Evolutionary conservation across 2,329 filamentous ascomycete genomes (phyloP).

Genomic region (Aspergillus niger): DNA sequence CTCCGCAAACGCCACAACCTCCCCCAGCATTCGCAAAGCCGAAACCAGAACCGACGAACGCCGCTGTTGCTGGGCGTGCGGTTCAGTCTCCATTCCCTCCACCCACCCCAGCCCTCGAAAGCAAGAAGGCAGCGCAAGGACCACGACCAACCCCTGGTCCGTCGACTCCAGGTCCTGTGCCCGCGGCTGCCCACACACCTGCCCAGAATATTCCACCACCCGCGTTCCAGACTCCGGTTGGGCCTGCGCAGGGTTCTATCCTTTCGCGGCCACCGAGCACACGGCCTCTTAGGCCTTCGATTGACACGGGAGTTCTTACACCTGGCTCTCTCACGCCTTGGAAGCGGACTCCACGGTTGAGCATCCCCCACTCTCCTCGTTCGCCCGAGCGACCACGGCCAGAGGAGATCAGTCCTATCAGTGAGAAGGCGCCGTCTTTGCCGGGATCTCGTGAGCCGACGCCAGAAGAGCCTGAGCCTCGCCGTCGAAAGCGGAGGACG

Average conservation of each 20-base stretch:
- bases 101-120: constrained; percentile 19
- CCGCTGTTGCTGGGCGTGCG: constrained; percentile 22
- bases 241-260: constrained; percentile 26
- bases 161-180: constrained; percentile 29
- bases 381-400: constrained; percentile 45
- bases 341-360: constrained; percentile 42
- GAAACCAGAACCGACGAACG: constrained; percentile 19
- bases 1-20: constrained; percentile 34
- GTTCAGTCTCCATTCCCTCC: constrained; percentile 23
- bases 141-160: constrained; percentile 26
- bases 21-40: constrained; percentile 23
- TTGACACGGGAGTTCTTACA: constrained; percentile 34
- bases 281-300: constrained; percentile 36
- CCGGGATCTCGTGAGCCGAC: constrained; percentile 31
- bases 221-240: constrained; percentile 33
- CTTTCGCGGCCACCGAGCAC: constrained; percentile 27
- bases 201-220: constrained; percentile 25
- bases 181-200: constrained; percentile 26
- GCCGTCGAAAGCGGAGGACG: constrained; percentile 21
- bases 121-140: constrained; percentile 18
- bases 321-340: constrained; percentile 45
- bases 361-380: constrained; percentile 37
- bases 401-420: constrained; percentile 50
- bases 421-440: constrained; percentile 44
- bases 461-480: constrained; percentile 26